Evolutionary conservation across 2,329 filamentous ascomycete species (phyloP).

Genomic region (Aureobasidium pullulans): DNA sequence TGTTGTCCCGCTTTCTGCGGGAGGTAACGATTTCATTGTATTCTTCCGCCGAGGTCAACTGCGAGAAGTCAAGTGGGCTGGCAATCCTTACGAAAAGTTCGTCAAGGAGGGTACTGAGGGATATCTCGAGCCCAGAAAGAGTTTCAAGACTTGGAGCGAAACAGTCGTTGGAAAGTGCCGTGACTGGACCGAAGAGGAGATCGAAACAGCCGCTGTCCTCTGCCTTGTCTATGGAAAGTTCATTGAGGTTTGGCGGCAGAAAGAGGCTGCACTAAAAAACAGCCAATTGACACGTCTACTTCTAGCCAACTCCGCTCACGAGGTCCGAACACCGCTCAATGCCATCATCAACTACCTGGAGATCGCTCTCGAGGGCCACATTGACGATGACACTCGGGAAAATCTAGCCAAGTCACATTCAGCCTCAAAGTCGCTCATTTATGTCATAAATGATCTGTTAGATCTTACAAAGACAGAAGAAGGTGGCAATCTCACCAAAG

Average conservation of each 20-base stretch:
- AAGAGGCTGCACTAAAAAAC: slow-evolving; percentile 74
- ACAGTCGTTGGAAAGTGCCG: slow-evolving; percentile 73
- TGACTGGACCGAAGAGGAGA: slow-evolving; percentile 83
- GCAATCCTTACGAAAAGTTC: slow-evolving; percentile 76
- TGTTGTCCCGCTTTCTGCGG: slow-evolving; percentile 70
- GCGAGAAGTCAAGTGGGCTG: slow-evolving; percentile 76
- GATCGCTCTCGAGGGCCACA: slow-evolving; percentile 72
- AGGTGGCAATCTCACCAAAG: slow-evolving; percentile 68
- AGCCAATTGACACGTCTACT: slow-evolving; percentile 73
- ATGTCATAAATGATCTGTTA: slow-evolving; percentile 86
- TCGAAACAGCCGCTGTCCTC: slow-evolving; percentile 80
- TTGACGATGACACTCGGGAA: slow-evolving; percentile 77
- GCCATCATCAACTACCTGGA: slow-evolving; percentile 94
- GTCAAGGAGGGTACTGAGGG: slow-evolving; percentile 64
- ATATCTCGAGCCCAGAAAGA: slow-evolving; percentile 69
- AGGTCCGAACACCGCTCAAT: slow-evolving; percentile 83
- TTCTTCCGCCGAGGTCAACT: slow-evolving; percentile 77
- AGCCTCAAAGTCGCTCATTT: slow-evolving; percentile 85
- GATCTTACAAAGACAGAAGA: slow-evolving; percentile 85
- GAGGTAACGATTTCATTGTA: slow-evolving; percentile 77
- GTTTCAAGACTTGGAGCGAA: slow-evolving; percentile 76
- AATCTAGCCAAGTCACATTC: slow-evolving; percentile 80
- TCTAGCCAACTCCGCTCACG: slow-evolving; percentile 82
- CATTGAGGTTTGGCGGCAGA: slow-evolving; percentile 88
- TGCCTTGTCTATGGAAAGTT: slow-evolving; percentile 85